Evolutionary conservation across 2,329 filamentous ascomycete species (phyloP), one percentile per base, ranked within the genome.

Genomic region (Botrytis elliptica): DNA sequence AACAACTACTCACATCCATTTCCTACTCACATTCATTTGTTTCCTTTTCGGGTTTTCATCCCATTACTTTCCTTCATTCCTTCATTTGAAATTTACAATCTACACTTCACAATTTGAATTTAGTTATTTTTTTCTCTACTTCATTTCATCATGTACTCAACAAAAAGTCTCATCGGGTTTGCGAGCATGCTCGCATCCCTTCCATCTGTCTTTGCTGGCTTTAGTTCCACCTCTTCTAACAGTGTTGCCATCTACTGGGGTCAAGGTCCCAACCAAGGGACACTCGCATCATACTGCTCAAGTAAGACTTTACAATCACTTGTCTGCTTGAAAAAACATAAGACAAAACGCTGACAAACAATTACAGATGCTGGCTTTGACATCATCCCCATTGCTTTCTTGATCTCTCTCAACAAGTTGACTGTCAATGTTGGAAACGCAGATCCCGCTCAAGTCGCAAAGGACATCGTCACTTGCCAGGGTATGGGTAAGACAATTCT

Each of bases 231-330:
- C 22, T 83, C 84, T 1, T 77, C 78, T 4, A 83, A 81, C 70
- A 91, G 91, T 76, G 80, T 92, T 71, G 89, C 86, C 44, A 84
- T 91, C 3, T 92, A 92, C 81, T 92, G 90, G 90, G 90, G 89
- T 82, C 29, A 73, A 70, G 71, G 71, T 42, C 55, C 71, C 6
- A 46, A 70, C 66, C 71, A 73, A 55, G 64, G 65, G 29, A 25
- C 71, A 16, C 66, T 73, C 38, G 71, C 65, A 70, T 70, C 71
- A 52, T 73, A 73, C 36, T 73, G 71, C 44, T 73, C 71, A 52
- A 73, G 66, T 73, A 73, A 40, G 59, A 25, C 14, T 25, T 38
- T 36, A 12, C 29, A 33, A 6, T 44, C 38, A 18, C 46, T 22
- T 8, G 1, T 57, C 52, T 22, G 33, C 36, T n/a, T 57, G 20